Evolutionary conservation across 148 eudicot genomes (phyloP), one percentile per base, ranked within the genome.

Genomic region (Vaccinium vitisidaea): DNA sequence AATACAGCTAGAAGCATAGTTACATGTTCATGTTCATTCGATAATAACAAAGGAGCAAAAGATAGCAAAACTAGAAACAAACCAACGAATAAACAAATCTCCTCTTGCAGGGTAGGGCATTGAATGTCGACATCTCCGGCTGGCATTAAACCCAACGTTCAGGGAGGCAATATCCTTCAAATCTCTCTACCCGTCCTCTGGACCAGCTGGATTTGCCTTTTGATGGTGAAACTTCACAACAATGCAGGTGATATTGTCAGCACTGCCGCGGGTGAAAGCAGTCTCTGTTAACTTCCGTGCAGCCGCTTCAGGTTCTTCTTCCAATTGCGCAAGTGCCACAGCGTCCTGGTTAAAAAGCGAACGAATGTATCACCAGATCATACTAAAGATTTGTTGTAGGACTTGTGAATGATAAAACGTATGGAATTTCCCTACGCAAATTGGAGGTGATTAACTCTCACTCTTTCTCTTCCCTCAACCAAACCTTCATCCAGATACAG

Each of bases 221-320:
- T 87, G 83, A 75, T 93, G 98, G 83, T 89, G 87, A 84, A 97
- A 92, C 85, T 88, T 94, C 32, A 95, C 99, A 46, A 97, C 98
- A 77, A 97, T 95, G 89, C 98, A 95, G 75, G 99, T 94, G 75
- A 97, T 97, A 81, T 95, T 97, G 79, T 97, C 99, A 30, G 98
- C 96, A 84, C 99, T 95, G 71, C 99, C 99, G 50, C 98, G 93
- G 52, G 88, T 80, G 78, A 91, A 97, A 80, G 99, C 98, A n/a
- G 98, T 92, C 83, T 97, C 98, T 0, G 96, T 94, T 80, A 97
- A 85, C 80, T 95, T 97, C 83, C 91, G 89, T 75, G 99, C 99
- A 46, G 99, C 99, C 14, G 90, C 93, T 89, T 93, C 95, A 0
- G 96, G 92, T 77, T 93, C 98, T 69, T 92, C 95, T 90, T 94